phyloP scores from a whole-genome alignment of 345 rosid genomes.

The Microthlaspi erraticum region DNA sequence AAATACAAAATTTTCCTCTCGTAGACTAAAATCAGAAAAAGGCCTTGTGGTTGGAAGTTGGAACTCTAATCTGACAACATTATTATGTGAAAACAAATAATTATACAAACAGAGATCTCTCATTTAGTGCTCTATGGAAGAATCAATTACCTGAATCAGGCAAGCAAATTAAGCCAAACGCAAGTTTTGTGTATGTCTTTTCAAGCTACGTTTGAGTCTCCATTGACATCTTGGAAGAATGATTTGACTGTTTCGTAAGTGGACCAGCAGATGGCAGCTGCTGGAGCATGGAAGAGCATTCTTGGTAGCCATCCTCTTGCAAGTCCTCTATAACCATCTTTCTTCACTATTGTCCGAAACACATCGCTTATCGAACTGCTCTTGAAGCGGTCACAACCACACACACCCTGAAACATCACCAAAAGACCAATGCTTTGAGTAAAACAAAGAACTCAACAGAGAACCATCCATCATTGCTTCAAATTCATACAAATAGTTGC shows the following conservation, averaged over 20 bases:
- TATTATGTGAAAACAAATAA: slow-evolving; percentile 26
- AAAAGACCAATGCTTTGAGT: background rate
- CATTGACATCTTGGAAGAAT: slow-evolving; percentile 70
- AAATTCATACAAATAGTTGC: background rate
- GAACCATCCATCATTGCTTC: background rate
- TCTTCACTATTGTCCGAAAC: slow-evolving; percentile 60
- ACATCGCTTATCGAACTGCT: slow-evolving; percentile 76
- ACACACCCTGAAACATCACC: slow-evolving; percentile 72
- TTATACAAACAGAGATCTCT: slow-evolving; percentile 32
- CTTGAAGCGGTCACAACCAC: slow-evolving; percentile 93
- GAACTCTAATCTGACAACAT: slow-evolving; percentile 38
- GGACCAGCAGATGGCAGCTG: slow-evolving; percentile 99
- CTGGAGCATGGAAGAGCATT: slow-evolving; percentile 99
- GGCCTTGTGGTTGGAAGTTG: slow-evolving; percentile 4
- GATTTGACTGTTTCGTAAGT: slow-evolving; percentile 80
- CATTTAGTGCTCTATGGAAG: slow-evolving; percentile 34
- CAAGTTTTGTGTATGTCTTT: slow-evolving; percentile 12
- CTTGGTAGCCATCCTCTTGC: slow-evolving; percentile 95
- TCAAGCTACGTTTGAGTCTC: slow-evolving; percentile 50
- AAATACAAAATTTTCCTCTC: slow-evolving; percentile 36
- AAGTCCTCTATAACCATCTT: slow-evolving; percentile 89
- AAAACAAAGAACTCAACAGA: background rate
- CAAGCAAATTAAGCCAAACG: slow-evolving; percentile 1
- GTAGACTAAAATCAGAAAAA: slow-evolving; percentile 19
- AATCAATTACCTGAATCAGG: slow-evolving; percentile 38